Percentiles rank a stretch among this genome's conserved stretches.
These are phyloP conservation scores for Ophiostoma quercus DNA, from an alignment of 2,329 filamentous ascomycete genomes.

Conservation along the genomic window DNA sequence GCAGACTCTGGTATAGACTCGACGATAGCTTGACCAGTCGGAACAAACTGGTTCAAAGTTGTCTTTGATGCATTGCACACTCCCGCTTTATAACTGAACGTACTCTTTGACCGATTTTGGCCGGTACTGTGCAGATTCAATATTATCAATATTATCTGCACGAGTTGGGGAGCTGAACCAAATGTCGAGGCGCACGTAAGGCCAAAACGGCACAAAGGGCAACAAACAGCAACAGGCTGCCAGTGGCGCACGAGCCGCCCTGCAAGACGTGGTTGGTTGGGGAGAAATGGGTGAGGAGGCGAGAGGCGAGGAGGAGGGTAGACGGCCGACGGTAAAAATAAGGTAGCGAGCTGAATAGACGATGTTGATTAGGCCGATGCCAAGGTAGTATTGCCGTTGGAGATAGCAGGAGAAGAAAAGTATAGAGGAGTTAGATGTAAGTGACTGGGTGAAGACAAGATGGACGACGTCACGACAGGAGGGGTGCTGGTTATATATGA, in stretches of 20 bases:
- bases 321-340: not conserved
- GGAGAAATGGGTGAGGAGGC: not conserved
- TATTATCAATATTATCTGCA: conserved; percentile 6
- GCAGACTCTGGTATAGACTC: not conserved
- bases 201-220: not conserved
- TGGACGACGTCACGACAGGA: not conserved
- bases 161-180: not conserved
- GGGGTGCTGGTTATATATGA: not conserved
- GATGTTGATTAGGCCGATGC: not conserved
- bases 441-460: not conserved
- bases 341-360: not conserved
- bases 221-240: not conserved
- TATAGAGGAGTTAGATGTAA: not conserved
- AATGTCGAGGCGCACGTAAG: not conserved
- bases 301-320: too few relatives aligned
- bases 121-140: not conserved
- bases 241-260: not conserved
- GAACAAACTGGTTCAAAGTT: not conserved
- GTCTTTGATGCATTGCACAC: not conserved
- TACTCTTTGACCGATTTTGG: not conserved
- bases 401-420: not conserved
- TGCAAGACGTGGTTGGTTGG: not conserved
- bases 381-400: not conserved
- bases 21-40: not conserved
- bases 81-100: not conserved